Percentiles rank a stretch among this genome's conserved stretches.
Evolutionary conservation across 2,329 filamentous ascomycete genomes (phyloP).

Genomic region (Cladosporium halotolerans): DNA sequence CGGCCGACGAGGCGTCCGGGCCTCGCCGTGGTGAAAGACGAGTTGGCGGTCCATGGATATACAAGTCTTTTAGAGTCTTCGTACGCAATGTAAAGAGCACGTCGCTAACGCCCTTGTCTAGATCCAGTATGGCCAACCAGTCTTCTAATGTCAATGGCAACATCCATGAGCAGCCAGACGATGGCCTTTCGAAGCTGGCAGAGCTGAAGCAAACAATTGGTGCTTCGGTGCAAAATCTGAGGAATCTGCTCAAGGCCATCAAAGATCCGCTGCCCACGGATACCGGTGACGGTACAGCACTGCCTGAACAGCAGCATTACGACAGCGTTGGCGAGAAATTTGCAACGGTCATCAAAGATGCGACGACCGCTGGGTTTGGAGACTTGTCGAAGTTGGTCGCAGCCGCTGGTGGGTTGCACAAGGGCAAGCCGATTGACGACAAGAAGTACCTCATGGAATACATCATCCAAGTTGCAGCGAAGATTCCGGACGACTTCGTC

Average conservation of each 20-base stretch:
- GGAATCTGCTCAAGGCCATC: conserved; percentile 26
- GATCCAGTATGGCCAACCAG: conserved; percentile 1
- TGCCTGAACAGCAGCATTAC: conserved; percentile 25
- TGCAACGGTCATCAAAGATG: conserved; percentile 13
- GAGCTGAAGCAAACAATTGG: conserved; percentile 17
- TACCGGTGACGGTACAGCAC: conserved; percentile 40
- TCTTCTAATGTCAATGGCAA: background rate
- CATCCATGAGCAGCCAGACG: conserved; percentile 11
- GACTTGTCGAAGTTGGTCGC: conserved; percentile 1
- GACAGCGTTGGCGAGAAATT: conserved; percentile 15
- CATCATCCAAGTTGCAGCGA: conserved; percentile 43
- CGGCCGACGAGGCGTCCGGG: background rate
- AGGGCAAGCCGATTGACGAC: conserved; percentile 53
- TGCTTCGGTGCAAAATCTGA: conserved; percentile 23
- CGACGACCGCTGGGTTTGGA: conserved; percentile 11
- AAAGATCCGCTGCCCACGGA: conserved; percentile 31
- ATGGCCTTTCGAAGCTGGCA: conserved; percentile 22
- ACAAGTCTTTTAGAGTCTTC: too few species aligned
- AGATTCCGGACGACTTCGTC: conserved; percentile 36
- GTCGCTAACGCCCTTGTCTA: background rate
- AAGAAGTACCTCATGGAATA: conserved; percentile 57
- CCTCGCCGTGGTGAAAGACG: too few species aligned
- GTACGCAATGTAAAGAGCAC: too few species aligned
- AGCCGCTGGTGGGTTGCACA: conserved; percentile 28
- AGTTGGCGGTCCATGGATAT: too few species aligned